These are phyloP conservation scores for Albatrellus ellisii DNA, from an alignment of 768 basidiomycete species.

Conservation along the genomic window DNA sequence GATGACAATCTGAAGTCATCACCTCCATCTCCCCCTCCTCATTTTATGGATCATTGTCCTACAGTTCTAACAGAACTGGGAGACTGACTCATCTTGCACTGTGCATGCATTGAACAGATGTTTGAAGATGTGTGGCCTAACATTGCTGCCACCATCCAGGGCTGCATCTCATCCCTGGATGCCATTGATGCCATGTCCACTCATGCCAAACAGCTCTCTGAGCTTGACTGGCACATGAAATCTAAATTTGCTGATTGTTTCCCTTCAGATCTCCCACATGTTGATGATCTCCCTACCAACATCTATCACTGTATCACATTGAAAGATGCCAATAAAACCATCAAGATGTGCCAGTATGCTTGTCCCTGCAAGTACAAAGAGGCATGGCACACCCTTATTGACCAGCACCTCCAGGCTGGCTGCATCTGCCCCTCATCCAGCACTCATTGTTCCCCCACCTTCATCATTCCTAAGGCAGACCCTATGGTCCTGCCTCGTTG, in stretches of 20 bases:
- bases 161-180: no score
- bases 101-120: no score
- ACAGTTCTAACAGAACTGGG: no score
- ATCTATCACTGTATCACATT: not conserved
- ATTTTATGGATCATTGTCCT: no score
- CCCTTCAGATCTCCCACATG: not conserved
- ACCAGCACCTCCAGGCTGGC: conserved; percentile 23
- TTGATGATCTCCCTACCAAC: not conserved
- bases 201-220: not conserved
- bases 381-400: conserved; percentile 21
- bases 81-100: no score
- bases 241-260: not conserved
- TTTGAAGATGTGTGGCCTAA: no score
- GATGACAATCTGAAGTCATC: no score
- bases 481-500: conserved; percentile 18
- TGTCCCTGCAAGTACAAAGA: conserved; percentile 23
- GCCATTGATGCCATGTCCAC: no score
- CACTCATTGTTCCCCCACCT: conserved; percentile 22
- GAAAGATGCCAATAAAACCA: not conserved
- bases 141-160: no score
- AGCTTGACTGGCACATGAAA: not conserved
- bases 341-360: conserved; percentile 14
- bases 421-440: conserved; percentile 19
- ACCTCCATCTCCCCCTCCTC: no score
- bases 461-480: conserved; percentile 20